Evolutionary conservation across 139 green algal species (phyloP).

Genomic region (Chlamydomonas asymmetrica): DNA sequence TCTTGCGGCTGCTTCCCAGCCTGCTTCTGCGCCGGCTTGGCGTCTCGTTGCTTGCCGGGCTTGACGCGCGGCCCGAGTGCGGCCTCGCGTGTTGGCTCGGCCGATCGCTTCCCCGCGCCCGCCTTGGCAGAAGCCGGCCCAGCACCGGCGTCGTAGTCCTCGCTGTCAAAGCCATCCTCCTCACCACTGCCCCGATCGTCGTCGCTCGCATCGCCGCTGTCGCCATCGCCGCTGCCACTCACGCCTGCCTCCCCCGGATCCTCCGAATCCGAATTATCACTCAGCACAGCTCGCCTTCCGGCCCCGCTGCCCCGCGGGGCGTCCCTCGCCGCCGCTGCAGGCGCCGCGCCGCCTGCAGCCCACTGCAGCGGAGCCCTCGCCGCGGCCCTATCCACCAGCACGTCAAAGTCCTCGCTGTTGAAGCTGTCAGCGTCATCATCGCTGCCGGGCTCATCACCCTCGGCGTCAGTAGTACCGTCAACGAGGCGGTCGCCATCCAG

Average conservation of each 20-base stretch:
- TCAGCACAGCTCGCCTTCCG: no score
- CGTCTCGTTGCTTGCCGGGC: no score
- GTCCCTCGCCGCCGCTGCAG: not conserved
- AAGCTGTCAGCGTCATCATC: conserved; percentile 7
- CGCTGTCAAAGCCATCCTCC: not conserved
- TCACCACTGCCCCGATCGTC: not conserved
- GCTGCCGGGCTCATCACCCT: not conserved
- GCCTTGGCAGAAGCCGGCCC: no score
- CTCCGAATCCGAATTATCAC: conserved; percentile 1
- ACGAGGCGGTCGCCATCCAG: not conserved
- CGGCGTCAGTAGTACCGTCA: not conserved
- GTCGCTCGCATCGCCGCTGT: not conserved
- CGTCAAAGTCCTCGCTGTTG: conserved; percentile 16
- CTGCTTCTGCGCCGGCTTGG: no score
- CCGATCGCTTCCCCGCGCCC: no score
- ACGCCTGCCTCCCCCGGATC: not conserved
- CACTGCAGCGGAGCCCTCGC: not conserved
- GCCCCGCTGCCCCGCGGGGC: no score
- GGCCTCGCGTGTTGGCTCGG: no score
- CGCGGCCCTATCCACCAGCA: not conserved
- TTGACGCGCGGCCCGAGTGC: no score
- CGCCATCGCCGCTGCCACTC: not conserved
- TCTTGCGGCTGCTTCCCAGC: no score
- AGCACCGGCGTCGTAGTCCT: conserved; percentile 1
- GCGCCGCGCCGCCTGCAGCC: not conserved